Conservation (phyloP, 345 rosid species). For the Eucalyptus erythrocorys region DNA sequence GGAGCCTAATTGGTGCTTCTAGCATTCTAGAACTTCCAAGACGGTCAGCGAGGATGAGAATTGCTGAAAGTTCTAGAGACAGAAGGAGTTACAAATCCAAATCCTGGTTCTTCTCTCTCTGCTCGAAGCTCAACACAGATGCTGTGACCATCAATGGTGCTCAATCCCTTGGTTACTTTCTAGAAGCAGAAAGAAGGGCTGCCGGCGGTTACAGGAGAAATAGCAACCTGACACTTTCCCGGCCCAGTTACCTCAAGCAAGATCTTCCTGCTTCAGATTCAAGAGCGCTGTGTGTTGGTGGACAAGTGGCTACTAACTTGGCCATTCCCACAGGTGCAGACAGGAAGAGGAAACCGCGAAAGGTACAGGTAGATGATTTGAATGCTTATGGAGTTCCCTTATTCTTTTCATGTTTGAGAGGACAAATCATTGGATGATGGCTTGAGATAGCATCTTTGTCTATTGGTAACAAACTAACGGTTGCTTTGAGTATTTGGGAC, state of each 20-base stretch:
- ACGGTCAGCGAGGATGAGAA: constrained; percentile 44
- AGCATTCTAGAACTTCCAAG: constrained; percentile 49
- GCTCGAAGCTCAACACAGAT: constrained; percentile 63
- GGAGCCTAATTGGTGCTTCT: constrained; percentile 68
- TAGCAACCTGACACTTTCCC: not conserved
- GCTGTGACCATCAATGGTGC: constrained; percentile 30
- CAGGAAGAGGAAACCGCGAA: constrained; percentile 7
- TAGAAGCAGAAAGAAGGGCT: constrained; percentile 57
- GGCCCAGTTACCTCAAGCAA: constrained; percentile 13
- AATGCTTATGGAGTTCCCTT: constrained; percentile 21
- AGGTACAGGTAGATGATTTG: constrained; percentile 8
- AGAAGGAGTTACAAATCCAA: constrained; percentile 36
- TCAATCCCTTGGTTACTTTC: constrained; percentile 66
- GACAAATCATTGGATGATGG: constrained; percentile 15
- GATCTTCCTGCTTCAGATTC: not conserved
- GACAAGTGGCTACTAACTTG: not conserved
- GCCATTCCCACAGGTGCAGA: not conserved
- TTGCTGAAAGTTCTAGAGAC: constrained; percentile 17
- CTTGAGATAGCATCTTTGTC: not conserved
- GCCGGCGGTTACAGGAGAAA: constrained; percentile 11
- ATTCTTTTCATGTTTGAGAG: constrained; percentile 28
- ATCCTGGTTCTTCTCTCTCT: constrained; percentile 63
- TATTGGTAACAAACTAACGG: not conserved
- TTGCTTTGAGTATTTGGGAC: not conserved
- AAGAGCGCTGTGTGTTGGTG: constrained; percentile 5